Percentiles rank a stretch among this genome's conserved stretches.
Conservation (phyloP, 2,329 filamentous ascomycete species). For the Aureobasidium sp. region DNA sequence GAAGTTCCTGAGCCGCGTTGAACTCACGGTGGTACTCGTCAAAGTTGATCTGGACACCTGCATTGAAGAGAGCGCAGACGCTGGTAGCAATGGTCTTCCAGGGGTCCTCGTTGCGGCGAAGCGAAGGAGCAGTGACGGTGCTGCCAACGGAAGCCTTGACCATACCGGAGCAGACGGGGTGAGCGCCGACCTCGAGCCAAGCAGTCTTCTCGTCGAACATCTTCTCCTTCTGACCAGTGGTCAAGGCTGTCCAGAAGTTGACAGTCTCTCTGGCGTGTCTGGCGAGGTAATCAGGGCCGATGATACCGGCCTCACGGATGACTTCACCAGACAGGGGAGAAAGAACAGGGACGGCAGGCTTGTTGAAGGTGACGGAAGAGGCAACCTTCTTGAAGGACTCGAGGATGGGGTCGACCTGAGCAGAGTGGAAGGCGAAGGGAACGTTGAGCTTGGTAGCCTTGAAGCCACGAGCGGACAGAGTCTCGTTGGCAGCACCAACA, state of each 20-base stretch:
- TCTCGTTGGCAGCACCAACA: slow-evolving; percentile 47
- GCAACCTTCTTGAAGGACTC: slow-evolving; percentile 53
- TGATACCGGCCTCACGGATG: slow-evolving; percentile 49
- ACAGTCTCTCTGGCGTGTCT: slow-evolving; percentile 62
- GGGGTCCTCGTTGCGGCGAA: slow-evolving; percentile 55
- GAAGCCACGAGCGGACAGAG: slow-evolving; percentile 47
- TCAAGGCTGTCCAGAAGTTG: slow-evolving; percentile 59
- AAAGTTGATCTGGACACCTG: slow-evolving; percentile 61
- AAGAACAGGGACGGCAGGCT: slow-evolving; percentile 56
- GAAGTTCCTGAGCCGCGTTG: slow-evolving; percentile 49
- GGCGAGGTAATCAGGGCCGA: slow-evolving; percentile 57
- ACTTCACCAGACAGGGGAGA: slow-evolving; percentile 60
- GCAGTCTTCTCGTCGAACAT: slow-evolving; percentile 59
- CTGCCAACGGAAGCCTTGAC: slow-evolving; percentile 57
- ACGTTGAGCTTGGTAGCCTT: slow-evolving; percentile 58
- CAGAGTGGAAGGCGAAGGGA: slow-evolving; percentile 61
- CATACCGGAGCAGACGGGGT: slow-evolving; percentile 62
- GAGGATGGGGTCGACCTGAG: slow-evolving; percentile 57
- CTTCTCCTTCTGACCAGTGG: slow-evolving; percentile 51
- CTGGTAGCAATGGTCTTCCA: slow-evolving; percentile 58
- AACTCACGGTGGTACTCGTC: slow-evolving; percentile 62
- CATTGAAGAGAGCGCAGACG: slow-evolving; percentile 53
- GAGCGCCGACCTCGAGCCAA: slow-evolving; percentile 69
- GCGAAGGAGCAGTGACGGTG: slow-evolving; percentile 51
- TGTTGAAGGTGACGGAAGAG: slow-evolving; percentile 48